Conservation (phyloP, 495 filamentous ascomycete genomes). For the Jackrogersella minutella region DNA sequence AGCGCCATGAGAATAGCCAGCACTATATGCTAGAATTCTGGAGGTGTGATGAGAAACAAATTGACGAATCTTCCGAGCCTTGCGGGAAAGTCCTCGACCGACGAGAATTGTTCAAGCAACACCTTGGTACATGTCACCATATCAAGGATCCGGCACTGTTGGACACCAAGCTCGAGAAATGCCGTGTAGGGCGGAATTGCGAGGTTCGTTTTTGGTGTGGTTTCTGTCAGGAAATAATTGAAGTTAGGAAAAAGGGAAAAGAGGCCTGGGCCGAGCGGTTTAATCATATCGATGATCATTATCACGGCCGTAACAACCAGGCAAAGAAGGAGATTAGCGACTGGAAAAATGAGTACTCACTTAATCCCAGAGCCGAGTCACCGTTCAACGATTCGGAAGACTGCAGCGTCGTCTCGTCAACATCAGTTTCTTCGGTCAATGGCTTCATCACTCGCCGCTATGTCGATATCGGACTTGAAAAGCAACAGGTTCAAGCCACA, state of each 20-base stretch:
- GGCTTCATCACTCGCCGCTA: not conserved
- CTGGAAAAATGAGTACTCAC: constrained; percentile 48
- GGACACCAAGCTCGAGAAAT: constrained; percentile 58
- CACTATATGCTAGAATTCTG: constrained; percentile 80
- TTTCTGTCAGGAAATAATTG: constrained; percentile 72
- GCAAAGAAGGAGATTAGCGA: constrained; percentile 44
- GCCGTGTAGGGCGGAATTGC: constrained; percentile 73
- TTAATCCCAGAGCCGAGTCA: not conserved
- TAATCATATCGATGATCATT: constrained; percentile 88
- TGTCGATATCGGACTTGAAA: not conserved
- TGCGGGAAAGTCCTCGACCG: constrained; percentile 70
- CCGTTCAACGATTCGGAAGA: constrained; percentile 23
- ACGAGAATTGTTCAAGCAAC: constrained; percentile 66
- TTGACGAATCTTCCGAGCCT: constrained; percentile 29
- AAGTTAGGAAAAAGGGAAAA: constrained; percentile 61
- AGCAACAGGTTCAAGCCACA: not conserved
- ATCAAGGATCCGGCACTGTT: constrained; percentile 52
- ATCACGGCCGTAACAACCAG: constrained; percentile 52
- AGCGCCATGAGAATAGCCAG: constrained; percentile 90
- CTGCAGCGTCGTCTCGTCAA: not conserved
- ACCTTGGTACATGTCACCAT: constrained; percentile 64
- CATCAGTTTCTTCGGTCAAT: not conserved
- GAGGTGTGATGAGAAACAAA: constrained; percentile 67
- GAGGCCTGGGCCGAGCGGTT: constrained; percentile 79
- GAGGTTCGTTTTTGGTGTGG: constrained; percentile 88